These are phyloP conservation scores for Aspergillus carlsbadensis DNA, from an alignment of 495 filamentous ascomycete genomes.

Conservation along the genomic window DNA sequence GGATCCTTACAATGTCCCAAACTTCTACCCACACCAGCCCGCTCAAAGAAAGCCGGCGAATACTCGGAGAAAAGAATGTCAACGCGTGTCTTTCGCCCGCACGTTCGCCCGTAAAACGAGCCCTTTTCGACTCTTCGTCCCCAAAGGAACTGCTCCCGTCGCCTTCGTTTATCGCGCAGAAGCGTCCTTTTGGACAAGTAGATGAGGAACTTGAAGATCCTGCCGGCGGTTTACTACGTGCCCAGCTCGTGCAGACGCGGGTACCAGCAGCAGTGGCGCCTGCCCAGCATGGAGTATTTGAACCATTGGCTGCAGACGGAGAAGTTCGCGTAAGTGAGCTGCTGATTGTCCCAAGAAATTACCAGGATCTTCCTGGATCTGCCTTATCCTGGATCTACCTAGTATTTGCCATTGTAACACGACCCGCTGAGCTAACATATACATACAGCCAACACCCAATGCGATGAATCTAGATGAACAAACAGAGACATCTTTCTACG, in stretches of 20 bases:
- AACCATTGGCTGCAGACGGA: not conserved
- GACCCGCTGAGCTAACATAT: not conserved
- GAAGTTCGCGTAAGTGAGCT: constrained; percentile 24
- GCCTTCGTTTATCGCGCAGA: constrained; percentile 42
- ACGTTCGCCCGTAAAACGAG: constrained; percentile 36
- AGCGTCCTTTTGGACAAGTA: constrained; percentile 43
- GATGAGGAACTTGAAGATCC: constrained; percentile 32
- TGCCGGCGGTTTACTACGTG: constrained; percentile 8
- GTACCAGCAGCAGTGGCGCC: not conserved
- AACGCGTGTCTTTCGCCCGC: constrained; percentile 49
- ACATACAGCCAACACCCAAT: not conserved
- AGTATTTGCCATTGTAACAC: not conserved
- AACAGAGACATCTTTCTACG: not conserved
- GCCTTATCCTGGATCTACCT: not conserved
- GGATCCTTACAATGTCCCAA: not conserved
- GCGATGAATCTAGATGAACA: constrained; percentile 5
- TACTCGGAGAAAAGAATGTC: constrained; percentile 45
- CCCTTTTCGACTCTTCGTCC: constrained; percentile 25
- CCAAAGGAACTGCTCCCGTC: constrained; percentile 41
- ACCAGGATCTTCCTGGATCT: too few species aligned
- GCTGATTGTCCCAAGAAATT: not conserved
- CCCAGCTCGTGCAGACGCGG: constrained; percentile 2
- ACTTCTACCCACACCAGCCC: constrained; percentile 32
- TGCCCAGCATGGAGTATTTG: not conserved
- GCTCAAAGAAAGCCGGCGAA: constrained; percentile 42